phyloP scores from a whole-genome alignment of 176 grass and related monocot genomes.

The Coix lacrymajobi region DNA sequence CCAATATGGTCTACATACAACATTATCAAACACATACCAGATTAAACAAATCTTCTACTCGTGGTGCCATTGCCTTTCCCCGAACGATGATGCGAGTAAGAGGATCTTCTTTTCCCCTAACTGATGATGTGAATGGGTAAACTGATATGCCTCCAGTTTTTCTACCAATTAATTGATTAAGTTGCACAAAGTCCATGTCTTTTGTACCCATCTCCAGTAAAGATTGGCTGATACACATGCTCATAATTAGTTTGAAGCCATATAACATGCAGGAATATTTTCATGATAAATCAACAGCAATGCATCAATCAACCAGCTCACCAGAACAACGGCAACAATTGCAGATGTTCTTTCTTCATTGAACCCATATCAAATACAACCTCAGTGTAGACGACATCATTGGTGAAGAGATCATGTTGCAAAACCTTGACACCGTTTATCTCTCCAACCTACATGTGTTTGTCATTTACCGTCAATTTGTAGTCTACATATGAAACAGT shows the following conservation, averaged over 20 bases:
- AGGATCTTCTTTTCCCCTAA: slow-evolving; percentile 80
- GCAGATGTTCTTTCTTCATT: slow-evolving; percentile 88
- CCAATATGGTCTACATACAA: not conserved
- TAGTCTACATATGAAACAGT: slow-evolving; percentile 3
- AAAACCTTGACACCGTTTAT: slow-evolving; percentile 91
- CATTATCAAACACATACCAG: slow-evolving; percentile 56
- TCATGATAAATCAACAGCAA: slow-evolving; percentile 18
- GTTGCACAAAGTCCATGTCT: slow-evolving; percentile 99
- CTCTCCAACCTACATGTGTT: slow-evolving; percentile 77
- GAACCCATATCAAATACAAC: slow-evolving; percentile 93
- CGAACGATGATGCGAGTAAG: slow-evolving; percentile 75
- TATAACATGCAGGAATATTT: not conserved
- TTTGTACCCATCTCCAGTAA: slow-evolving; percentile 99
- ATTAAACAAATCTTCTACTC: slow-evolving; percentile 88
- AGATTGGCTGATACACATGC: slow-evolving; percentile 69
- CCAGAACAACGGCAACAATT: slow-evolving; percentile 95
- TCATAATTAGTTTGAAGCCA: slow-evolving; percentile 28
- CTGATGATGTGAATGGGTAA: slow-evolving; percentile 91
- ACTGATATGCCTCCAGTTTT: slow-evolving; percentile 99
- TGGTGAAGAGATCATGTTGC: slow-evolving; percentile 98
- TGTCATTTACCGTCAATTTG: not conserved
- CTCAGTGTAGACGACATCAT: slow-evolving; percentile 90
- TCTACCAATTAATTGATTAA: slow-evolving; percentile 98
- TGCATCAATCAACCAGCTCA: slow-evolving; percentile 32
- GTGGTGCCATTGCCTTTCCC: slow-evolving; percentile 79